These are phyloP conservation scores for Barnettozyma sp. DNA, from an alignment of 805 yeast species.

Conservation along the genomic window DNA sequence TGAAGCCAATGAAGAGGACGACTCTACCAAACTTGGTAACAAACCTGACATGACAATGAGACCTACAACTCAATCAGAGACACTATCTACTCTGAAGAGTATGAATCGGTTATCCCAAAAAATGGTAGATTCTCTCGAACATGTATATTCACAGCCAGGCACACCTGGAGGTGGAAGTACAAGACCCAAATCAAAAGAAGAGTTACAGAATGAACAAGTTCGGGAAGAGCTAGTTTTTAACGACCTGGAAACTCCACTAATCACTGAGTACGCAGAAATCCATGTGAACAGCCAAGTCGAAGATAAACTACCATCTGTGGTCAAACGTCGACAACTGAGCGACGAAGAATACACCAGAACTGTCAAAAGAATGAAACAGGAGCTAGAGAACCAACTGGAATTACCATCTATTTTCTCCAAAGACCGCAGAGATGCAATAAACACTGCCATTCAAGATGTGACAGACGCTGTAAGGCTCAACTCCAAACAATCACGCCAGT, in stretches of 20 bases:
- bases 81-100: constrained; percentile 70
- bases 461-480: constrained; percentile 43
- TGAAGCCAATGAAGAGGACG: constrained; percentile 75
- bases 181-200: constrained; percentile 34
- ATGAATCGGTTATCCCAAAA: constrained; percentile 85
- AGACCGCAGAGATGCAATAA: constrained; percentile 29
- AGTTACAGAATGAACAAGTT: constrained; percentile 29
- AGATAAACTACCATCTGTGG: constrained; percentile 14
- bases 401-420: constrained; percentile 24
- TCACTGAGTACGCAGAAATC: constrained; percentile 47
- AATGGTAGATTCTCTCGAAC: constrained; percentile 56
- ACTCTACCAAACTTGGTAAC: constrained; percentile 69
- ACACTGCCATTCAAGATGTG: constrained; percentile 39
- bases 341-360: constrained; percentile 20
- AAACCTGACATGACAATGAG: constrained; percentile 87
- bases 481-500: constrained; percentile 46
- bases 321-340: constrained; percentile 14
- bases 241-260: constrained; percentile 44
- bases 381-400: constrained; percentile 21
- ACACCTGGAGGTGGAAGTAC: constrained; percentile 26
- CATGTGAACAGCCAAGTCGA: constrained; percentile 17
- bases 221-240: constrained; percentile 40
- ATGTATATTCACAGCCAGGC: constrained; percentile 32
- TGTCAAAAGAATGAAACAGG: constrained; percentile 17
- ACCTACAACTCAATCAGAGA: constrained; percentile 51